A percentile compares a stretch with the other conserved stretches of the same genome.
Evolutionary conservation across 352 stramenopile species (phyloP).

Genomic region (Pythium monospermum): DNA sequence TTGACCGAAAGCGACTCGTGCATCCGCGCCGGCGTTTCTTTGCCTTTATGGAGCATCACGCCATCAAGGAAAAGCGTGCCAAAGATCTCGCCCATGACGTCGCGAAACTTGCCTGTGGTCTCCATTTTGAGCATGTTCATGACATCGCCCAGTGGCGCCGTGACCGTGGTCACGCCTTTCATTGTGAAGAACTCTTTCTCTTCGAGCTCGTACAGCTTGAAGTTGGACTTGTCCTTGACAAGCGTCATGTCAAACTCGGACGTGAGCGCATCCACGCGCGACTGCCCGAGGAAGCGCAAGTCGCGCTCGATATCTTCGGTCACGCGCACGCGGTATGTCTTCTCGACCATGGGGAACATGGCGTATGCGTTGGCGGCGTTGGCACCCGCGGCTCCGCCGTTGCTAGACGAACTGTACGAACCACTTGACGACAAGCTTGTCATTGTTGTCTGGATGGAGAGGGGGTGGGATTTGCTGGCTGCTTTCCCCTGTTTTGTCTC

Average conservation of each 20-base stretch:
- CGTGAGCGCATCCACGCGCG: slow-evolving; percentile 73
- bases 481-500: too few species aligned
- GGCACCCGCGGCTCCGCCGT: neutral
- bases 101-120: slow-evolving; percentile 50
- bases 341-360: slow-evolving; percentile 84
- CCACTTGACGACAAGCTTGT: slow-evolving; percentile 2
- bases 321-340: slow-evolving; percentile 73
- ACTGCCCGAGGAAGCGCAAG: slow-evolving; percentile 79
- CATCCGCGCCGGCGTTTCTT: slow-evolving; percentile 40
- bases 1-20: slow-evolving; percentile 74
- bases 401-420: slow-evolving; percentile 15
- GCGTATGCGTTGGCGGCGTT: slow-evolving; percentile 32
- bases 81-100: slow-evolving; percentile 81
- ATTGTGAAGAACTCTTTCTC: slow-evolving; percentile 87
- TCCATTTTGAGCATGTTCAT: slow-evolving; percentile 82
- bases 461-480: too few species aligned
- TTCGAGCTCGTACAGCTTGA: slow-evolving; percentile 74
- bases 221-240: slow-evolving; percentile 59
- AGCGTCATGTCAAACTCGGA: slow-evolving; percentile 75
- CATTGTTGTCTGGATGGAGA: too few species aligned
- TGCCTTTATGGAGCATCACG: slow-evolving; percentile 60
- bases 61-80: slow-evolving; percentile 80
- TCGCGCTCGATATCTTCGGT: slow-evolving; percentile 81
- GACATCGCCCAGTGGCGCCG: slow-evolving; percentile 66
- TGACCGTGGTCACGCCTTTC: slow-evolving; percentile 70